Evolutionary conservation across 352 stramenopile species (phyloP), one percentile per base, ranked within the genome.

Genomic region (Phytopythium mirpurense): DNA sequence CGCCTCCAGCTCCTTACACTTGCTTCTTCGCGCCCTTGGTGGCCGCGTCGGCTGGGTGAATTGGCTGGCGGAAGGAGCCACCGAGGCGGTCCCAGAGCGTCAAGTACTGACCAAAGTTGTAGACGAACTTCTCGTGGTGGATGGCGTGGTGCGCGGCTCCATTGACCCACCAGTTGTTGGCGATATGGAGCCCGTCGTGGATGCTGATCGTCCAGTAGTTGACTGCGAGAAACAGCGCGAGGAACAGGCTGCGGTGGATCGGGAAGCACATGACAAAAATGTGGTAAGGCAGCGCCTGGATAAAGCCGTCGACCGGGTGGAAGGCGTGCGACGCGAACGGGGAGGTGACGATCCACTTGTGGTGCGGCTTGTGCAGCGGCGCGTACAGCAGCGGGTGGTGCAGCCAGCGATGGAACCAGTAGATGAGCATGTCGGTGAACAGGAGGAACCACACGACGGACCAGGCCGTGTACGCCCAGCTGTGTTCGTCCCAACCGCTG

Each of bases 121-220:
- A 86, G 16, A 82, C 70, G 50, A 88, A 90, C 42, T 73, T 69
- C 32, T 69, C 59, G 54, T 90, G 80, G 56, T 90, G 80, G 16
- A 86, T 63, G 5, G 65, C 65, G 63, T 90, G 80, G 56, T 88
- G 77, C 10, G 72, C 67, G 0, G 77, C 71, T 44, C 78, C 77
- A 45, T 90, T 90, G 48, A 90, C 53, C 60, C 70, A 77, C 55
- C 71, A 60, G 60, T 83, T 85, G 48, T 78, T 66, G 31, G 73
- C 59, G 43, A 89, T 36, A 58, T 83, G 67, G 43, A 72, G 57
- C 0, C 74, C 80, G 53, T 85, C 75, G 60, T 90, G 80, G 62
- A 90, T 90, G 57, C 72, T 85, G 59, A 90, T 85, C 16, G 80
- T 88, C 80, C 80, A 90, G 49, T 80, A 83, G 60, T 90, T 90